phyloP scores from a whole-genome alignment of 2,329 filamentous ascomycete genomes.

The Clathrospora elynae region DNA sequence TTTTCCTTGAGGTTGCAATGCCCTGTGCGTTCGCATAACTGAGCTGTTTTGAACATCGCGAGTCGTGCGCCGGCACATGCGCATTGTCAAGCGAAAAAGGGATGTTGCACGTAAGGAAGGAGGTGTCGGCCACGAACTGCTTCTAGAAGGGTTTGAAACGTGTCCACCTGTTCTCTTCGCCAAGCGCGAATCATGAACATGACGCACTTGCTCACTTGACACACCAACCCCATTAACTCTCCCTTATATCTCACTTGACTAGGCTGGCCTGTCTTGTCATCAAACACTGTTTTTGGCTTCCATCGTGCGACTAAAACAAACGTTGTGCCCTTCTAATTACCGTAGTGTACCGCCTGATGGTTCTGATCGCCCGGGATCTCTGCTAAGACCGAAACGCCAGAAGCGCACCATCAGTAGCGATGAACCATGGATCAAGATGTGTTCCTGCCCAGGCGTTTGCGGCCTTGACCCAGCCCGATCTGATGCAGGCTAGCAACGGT shows the following conservation, averaged over 20 bases:
- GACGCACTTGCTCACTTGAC: slow-evolving; percentile 22
- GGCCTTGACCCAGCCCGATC: slow-evolving; percentile 13
- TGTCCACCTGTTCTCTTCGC: slow-evolving; percentile 31
- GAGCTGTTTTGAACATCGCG: slow-evolving; percentile 30
- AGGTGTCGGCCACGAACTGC: too few relatives aligned
- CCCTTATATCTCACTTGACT: too few relatives aligned
- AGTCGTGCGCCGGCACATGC: slow-evolving; percentile 8
- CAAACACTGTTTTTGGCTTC: slow-evolving; percentile 4
- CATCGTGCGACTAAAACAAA: slow-evolving; percentile 2
- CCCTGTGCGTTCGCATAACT: slow-evolving; percentile 16
- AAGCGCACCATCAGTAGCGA: slow-evolving; percentile 6
- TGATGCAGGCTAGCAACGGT: slow-evolving; percentile 22
- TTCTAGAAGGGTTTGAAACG: too few relatives aligned
- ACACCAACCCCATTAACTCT: slow-evolving; percentile 7
- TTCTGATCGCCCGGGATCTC: slow-evolving; percentile 31
- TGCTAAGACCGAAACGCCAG: slow-evolving; percentile 22
- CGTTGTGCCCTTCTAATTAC: background rate
- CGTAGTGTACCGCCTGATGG: background rate
- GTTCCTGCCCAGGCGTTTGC: slow-evolving; percentile 14
- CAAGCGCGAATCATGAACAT: slow-evolving; percentile 26
- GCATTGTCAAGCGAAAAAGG: slow-evolving; percentile 12
- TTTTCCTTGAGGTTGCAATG: slow-evolving; percentile 20
- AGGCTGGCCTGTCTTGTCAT: background rate
- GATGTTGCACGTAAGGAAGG: slow-evolving; percentile 9
- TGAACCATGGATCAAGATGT: slow-evolving; percentile 24